Conservation (phyloP, 2,329 filamentous ascomycete species). For the Nemania sp. region DNA sequence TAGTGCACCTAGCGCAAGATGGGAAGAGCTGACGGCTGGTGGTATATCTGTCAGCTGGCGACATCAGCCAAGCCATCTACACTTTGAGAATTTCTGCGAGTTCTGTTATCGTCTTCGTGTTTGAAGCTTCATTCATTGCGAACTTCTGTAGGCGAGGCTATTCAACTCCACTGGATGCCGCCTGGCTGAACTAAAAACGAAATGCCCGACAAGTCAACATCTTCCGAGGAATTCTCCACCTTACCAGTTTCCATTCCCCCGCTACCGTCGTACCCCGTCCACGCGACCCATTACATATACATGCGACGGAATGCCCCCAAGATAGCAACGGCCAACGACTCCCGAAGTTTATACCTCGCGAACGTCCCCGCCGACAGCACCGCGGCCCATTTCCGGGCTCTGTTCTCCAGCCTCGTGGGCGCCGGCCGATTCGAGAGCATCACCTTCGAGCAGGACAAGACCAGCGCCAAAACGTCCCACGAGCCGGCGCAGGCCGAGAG, state of each 20-base stretch:
- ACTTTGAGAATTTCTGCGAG: too few relatives aligned
- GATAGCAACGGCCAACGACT: slow-evolving; percentile 72
- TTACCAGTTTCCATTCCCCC: slow-evolving; percentile 71
- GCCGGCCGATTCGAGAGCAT: slow-evolving; percentile 79
- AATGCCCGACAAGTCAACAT: slow-evolving; percentile 49
- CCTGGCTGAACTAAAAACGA: neutral
- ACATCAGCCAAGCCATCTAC: too few relatives aligned
- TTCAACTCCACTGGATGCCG: neutral
- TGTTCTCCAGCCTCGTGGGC: slow-evolving; percentile 77
- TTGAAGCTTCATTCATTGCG: neutral
- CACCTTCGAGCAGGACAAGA: slow-evolving; percentile 69
- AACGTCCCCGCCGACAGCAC: slow-evolving; percentile 88
- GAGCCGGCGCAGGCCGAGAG: slow-evolving; percentile 52
- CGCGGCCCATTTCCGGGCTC: slow-evolving; percentile 71
- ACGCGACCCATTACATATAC: slow-evolving; percentile 81
- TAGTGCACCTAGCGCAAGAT: too few relatives aligned
- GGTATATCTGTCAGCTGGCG: neutral
- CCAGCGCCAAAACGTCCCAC: slow-evolving; percentile 43
- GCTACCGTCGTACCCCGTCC: slow-evolving; percentile 63
- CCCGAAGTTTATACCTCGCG: slow-evolving; percentile 84
- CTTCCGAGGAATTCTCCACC: slow-evolving; percentile 65
- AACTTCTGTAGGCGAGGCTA: neutral
- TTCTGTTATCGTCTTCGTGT: neutral
- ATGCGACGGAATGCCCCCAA: slow-evolving; percentile 82
- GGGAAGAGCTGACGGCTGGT: too few relatives aligned